Conservation (phyloP, 768 basidiomycete species). For the Hortiboletus flavorubellus region DNA sequence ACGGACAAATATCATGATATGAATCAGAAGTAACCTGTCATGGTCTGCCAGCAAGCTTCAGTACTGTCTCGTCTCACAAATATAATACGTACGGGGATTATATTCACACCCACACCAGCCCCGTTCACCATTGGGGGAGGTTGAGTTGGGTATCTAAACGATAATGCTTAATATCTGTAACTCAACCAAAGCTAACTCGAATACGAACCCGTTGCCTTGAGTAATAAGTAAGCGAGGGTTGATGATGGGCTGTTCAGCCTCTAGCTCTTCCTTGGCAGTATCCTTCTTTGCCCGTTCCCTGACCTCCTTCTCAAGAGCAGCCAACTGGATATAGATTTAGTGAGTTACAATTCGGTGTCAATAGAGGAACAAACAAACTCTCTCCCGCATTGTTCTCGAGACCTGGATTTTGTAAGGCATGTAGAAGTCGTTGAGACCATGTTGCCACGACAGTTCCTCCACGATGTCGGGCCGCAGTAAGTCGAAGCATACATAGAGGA, state of each 20-base stretch:
- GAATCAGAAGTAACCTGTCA: constrained; percentile 58
- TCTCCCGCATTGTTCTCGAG: constrained; percentile 74
- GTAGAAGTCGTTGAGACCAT: constrained; percentile 94
- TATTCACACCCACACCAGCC: constrained; percentile 41
- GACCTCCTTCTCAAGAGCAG: constrained; percentile 83
- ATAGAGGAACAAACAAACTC: constrained; percentile 40
- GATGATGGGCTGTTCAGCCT: constrained; percentile 84
- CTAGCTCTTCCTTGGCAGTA: constrained; percentile 82
- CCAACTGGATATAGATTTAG: constrained; percentile 44
- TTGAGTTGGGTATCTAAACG: constrained; percentile 55
- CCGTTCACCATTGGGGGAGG: constrained; percentile 61
- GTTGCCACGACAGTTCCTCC: constrained; percentile 94
- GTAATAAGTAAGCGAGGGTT: constrained; percentile 76
- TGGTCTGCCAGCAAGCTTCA: constrained; percentile 37
- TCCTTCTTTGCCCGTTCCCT: constrained; percentile 86
- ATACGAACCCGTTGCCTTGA: constrained; percentile 59
- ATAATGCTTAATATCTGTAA: constrained; percentile 5
- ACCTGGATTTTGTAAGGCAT: constrained; percentile 95
- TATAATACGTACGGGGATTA: constrained; percentile 54
- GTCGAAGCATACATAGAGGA: constrained; percentile 92
- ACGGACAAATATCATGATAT: constrained; percentile 1
- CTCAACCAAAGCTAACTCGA: neutral
- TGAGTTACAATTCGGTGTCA: constrained; percentile 9
- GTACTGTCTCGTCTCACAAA: neutral
- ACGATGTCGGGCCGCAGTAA: constrained; percentile 90